Evolutionary conservation across 495 filamentous ascomycete species (phyloP).

Genomic region (Geoglossum glabrum): DNA sequence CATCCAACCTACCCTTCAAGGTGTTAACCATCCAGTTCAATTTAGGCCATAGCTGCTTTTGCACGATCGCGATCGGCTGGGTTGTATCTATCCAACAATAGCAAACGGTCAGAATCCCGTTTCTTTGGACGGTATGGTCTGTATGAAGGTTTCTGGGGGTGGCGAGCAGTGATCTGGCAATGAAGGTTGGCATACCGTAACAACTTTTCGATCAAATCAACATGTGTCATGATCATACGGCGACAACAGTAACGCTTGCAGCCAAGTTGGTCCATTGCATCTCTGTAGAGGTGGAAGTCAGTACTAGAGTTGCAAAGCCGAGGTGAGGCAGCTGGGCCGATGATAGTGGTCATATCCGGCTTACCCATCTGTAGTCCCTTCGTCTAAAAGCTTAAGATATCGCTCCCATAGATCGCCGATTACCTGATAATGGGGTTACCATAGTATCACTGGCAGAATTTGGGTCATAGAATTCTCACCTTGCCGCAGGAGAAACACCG

Average conservation of each 20-base stretch:
- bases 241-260: slow-evolving; percentile 95
- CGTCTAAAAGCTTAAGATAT: slow-evolving; percentile 68
- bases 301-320: background rate
- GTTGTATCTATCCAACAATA: background rate
- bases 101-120: background rate
- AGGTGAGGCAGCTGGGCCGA: background rate
- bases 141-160: background rate
- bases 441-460: slow-evolving; percentile 9
- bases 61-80: background rate
- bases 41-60: background rate
- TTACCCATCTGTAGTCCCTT: slow-evolving; percentile 59
- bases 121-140: background rate
- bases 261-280: slow-evolving; percentile 83
- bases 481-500: slow-evolving; percentile 98
- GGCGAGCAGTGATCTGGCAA: background rate
- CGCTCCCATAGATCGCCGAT: slow-evolving; percentile 94
- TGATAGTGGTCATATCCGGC: slow-evolving; percentile 7
- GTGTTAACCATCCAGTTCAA: background rate
- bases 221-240: slow-evolving; percentile 99
- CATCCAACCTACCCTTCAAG: background rate
- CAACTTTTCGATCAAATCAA: slow-evolving; percentile 95
- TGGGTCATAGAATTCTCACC: slow-evolving; percentile 28
- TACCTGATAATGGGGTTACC: slow-evolving; percentile 36
- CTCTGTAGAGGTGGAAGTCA: slow-evolving; percentile 27
- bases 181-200: slow-evolving; percentile 43